Evolutionary conservation across 768 basidiomycete genomes (phyloP), one percentile per base, ranked within the genome.

Genomic region (Russula compacta): DNA sequence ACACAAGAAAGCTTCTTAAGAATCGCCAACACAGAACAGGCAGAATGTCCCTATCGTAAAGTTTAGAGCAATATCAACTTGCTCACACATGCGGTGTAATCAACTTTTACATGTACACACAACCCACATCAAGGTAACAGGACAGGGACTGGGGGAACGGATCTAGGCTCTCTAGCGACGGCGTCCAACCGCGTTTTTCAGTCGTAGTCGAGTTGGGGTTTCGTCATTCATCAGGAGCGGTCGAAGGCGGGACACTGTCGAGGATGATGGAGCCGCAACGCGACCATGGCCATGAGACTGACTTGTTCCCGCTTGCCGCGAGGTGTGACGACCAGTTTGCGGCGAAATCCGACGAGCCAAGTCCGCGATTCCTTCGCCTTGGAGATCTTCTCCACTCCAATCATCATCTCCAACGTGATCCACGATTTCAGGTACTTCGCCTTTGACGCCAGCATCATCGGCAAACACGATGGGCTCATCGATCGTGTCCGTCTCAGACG

Each of bases 141-240:
- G 29, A 55, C 33, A 42, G 6, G 21, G 15, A 21, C 49, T 38
- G 11, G n/a, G 19, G 17, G 24, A 14, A 29, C 2, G 36, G 12
- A 47, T 39, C 29, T 29, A 56, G 42, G 36, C 33, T 14, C 50
- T 66, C 70, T 73, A 83, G 66, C 83, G 81, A 72, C 79, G 74
- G 49, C 81, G 77, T 63, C 73, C 72, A 46, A 72, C 70, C 21
- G 70, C 70, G 44, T 72, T 73, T 65, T 81, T 78, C 70, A 77
- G 73, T 58, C 84, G 79, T 19, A 84, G 83, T 58, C 83, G 75
- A 24, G 85, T 85, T 40, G 85, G 84, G 1, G 83, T 84, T 67
- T 85, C 83, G 59, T 81, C 78, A 55, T 68, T 74, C 29, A 72
- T 53, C 24, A 73, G 74, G 15, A 76, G 73, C 43, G 73, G 71